Conservation (phyloP, 176 grass and related monocot genomes). For the Panicum miliaceum region DNA sequence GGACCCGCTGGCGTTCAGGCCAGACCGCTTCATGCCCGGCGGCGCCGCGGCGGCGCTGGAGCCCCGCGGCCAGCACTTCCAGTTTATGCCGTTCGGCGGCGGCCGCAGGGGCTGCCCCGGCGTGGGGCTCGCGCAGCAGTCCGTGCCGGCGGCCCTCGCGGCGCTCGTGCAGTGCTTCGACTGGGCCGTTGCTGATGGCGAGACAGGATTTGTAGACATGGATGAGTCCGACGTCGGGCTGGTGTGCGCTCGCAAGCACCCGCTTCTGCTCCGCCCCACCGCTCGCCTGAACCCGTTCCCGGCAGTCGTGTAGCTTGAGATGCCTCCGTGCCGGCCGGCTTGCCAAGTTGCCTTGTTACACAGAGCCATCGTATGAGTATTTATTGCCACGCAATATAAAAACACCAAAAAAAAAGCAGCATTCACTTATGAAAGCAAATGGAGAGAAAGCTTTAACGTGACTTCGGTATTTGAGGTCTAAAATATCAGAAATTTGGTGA, state of each 20-base stretch:
- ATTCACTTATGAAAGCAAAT: no score
- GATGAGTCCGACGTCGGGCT: conserved; percentile 54
- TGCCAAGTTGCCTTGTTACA: background rate
- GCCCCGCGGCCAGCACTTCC: conserved; percentile 61
- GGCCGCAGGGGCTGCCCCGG: conserved; percentile 68
- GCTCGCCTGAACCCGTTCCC: conserved; percentile 4
- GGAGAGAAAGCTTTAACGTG: no score
- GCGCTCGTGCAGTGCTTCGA: conserved; percentile 78
- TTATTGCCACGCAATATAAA: no score
- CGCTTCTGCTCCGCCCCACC: conserved; percentile 3
- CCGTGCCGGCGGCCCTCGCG: conserved; percentile 49
- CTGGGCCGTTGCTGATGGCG: conserved; percentile 29
- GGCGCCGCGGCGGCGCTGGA: conserved; percentile 24
- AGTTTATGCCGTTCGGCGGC: conserved; percentile 73
- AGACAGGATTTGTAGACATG: conserved; percentile 49
- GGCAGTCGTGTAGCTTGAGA: background rate
- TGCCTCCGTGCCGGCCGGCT: background rate
- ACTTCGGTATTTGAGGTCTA: no score
- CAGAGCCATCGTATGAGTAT: background rate
- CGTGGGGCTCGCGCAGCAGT: conserved; percentile 55
- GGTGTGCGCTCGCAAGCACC: conserved; percentile 52
- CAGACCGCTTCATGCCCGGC: conserved; percentile 64
- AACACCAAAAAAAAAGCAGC: no score
- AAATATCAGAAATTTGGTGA: no score
- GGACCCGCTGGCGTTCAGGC: conserved; percentile 63